A percentile compares a stretch with the other conserved stretches of the same genome.
phyloP scores from a whole-genome alignment of 352 stramenopile genomes.

The Pythium monospermum region DNA sequence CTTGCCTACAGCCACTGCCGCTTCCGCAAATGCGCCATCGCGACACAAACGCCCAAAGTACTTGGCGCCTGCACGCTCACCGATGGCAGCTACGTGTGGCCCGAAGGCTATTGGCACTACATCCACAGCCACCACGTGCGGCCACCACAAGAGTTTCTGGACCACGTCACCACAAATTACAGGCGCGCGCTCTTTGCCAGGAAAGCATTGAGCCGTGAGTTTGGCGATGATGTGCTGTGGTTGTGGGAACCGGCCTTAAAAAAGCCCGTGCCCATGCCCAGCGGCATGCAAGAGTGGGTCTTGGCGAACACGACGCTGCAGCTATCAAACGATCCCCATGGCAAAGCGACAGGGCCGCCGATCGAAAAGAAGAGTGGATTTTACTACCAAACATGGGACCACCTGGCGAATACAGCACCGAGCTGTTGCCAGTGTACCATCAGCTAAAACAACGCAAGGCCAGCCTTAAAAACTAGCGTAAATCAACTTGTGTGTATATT shows the following conservation, averaged over 20 bases:
- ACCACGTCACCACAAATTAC: constrained; percentile 43
- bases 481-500: no score
- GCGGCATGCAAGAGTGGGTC: constrained; percentile 66
- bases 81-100: constrained; percentile 73
- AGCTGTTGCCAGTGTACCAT: no score
- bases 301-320: constrained; percentile 48
- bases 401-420: no score
- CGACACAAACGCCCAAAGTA: constrained; percentile 29
- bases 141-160: constrained; percentile 49
- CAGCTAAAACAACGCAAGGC: no score
- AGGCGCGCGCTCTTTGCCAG: constrained; percentile 23
- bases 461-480: no score
- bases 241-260: constrained; percentile 49
- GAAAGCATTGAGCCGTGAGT: constrained; percentile 21
- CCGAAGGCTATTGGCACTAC: constrained; percentile 78
- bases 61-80: constrained; percentile 78
- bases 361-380: no score
- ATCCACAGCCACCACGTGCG: constrained; percentile 56
- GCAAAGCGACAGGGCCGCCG: no score
- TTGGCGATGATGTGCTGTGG: constrained; percentile 26
- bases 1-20: constrained; percentile 79
- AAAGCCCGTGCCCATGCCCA: constrained; percentile 35
- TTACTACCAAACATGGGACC: no score
- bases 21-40: constrained; percentile 42
- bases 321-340: no score